Percentiles rank a stretch among this genome's conserved stretches.
phyloP scores from a whole-genome alignment of 805 yeast species.

The Ogataea glucozyma region DNA sequence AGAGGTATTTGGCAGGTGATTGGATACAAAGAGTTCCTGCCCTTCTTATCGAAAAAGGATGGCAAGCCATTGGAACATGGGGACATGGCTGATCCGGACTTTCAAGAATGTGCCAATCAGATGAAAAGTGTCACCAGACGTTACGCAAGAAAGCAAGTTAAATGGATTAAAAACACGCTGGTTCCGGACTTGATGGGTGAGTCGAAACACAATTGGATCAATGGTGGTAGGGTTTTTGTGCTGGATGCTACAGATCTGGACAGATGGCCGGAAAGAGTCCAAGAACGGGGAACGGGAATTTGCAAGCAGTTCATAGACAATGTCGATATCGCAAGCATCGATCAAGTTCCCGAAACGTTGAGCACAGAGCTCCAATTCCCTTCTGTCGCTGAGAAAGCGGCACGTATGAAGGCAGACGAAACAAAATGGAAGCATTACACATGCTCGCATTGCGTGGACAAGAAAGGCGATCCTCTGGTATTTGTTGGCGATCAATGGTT shows the following conservation, averaged over 20 bases:
- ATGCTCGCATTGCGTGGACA: constrained; percentile 67
- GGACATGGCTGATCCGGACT: constrained; percentile 23
- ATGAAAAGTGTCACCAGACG: constrained; percentile 86
- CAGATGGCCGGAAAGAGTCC: constrained; percentile 61
- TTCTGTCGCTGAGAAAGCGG: constrained; percentile 2
- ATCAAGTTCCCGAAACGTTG: constrained; percentile 24
- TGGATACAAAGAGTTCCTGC: constrained; percentile 87
- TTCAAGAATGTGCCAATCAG: constrained; percentile 54
- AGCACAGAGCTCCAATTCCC: constrained; percentile 12
- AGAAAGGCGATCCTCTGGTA: constrained; percentile 54
- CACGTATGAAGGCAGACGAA: constrained; percentile 16
- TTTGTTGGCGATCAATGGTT: constrained; percentile 77
- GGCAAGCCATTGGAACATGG: too few species aligned
- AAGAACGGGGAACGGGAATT: constrained; percentile 53
- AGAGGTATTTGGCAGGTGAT: constrained; percentile 92
- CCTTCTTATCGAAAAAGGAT: constrained; percentile 42
- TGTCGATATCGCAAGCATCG: constrained; percentile 4
- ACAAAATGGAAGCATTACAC: constrained; percentile 61
- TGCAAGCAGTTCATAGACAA: constrained; percentile 34
- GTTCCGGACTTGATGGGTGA: constrained; percentile 59
- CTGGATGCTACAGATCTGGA: constrained; percentile 75
- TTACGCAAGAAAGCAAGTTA: constrained; percentile 85
- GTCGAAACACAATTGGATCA: constrained; percentile 42
- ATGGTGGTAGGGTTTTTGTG: constrained; percentile 66
- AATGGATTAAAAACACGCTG: constrained; percentile 81